Evolutionary conservation across 768 basidiomycete genomes (phyloP).

Genomic region (Arthromyces matolae): DNA sequence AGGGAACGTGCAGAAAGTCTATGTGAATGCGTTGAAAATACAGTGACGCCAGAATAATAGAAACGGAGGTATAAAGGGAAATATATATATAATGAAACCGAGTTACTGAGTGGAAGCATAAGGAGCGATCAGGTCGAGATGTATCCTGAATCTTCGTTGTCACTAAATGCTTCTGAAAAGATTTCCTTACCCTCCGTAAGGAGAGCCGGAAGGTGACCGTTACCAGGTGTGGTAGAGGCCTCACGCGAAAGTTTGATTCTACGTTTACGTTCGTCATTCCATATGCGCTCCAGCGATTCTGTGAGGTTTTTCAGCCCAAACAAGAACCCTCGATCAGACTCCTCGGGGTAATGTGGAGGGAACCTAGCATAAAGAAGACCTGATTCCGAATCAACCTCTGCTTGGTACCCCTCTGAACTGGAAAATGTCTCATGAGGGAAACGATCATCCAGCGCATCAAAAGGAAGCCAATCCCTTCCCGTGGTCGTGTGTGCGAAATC

Average conservation of each 20-base stretch:
- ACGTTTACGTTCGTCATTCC: conserved; percentile 78
- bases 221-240: conserved; percentile 38
- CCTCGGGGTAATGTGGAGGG: conserved; percentile 85
- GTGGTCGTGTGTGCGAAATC: conserved; percentile 99
- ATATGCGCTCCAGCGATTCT: conserved; percentile 74
- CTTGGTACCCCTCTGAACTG: conserved; percentile 72
- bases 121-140: conserved; percentile 54
- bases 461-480: conserved; percentile 82
- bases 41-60: conserved; percentile 13
- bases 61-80: conserved; percentile 9
- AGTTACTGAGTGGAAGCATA: conserved; percentile 8
- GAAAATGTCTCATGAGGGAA: conserved; percentile 45
- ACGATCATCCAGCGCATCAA: conserved; percentile 44
- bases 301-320: conserved; percentile 85
- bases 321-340: conserved; percentile 92
- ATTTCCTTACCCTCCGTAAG: conserved; percentile 73
- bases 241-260: conserved; percentile 63
- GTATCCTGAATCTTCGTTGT: conserved; percentile 69
- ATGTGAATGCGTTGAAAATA: too few relatives aligned
- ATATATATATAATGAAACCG: conserved; percentile 12
- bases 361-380: conserved; percentile 89
- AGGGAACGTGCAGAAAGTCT: too few relatives aligned
- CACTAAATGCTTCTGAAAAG: conserved; percentile 69
- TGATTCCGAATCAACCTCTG: conserved; percentile 76
- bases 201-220: conserved; percentile 61